phyloP scores from a whole-genome alignment of 306 rosid species.

The Dryas alaskensis region DNA sequence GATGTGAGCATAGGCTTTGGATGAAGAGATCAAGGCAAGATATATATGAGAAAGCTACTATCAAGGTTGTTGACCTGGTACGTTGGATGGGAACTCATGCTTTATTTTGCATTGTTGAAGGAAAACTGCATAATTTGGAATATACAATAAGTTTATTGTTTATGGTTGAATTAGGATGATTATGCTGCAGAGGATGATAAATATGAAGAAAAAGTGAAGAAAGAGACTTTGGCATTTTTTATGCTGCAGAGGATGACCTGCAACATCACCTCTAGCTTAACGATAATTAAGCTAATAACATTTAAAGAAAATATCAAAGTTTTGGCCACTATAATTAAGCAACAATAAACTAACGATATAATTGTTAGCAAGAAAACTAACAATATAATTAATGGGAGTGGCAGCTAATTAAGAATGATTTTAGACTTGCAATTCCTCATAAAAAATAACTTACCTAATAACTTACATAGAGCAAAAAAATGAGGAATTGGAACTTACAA shows the following conservation, averaged over 20 bases:
- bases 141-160: conserved; percentile 18
- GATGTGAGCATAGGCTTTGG: conserved; percentile 51
- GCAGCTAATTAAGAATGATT: no score
- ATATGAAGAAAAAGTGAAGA: conserved; percentile 72
- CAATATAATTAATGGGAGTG: no score
- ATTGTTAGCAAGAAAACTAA: no score
- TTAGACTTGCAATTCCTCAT: no score
- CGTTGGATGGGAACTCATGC: conserved; percentile 21
- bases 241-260: conserved; percentile 28
- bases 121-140: conserved; percentile 15
- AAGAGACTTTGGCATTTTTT: conserved; percentile 71
- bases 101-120: conserved; percentile 14
- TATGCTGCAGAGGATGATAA: conserved; percentile 69
- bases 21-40: conserved; percentile 81
- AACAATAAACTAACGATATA: no score
- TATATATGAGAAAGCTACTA: conserved; percentile 59
- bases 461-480: no score
- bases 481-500: no score
- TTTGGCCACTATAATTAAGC: no score
- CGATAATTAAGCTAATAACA: no score
- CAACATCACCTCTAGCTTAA: no score
- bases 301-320: no score
- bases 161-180: conserved; percentile 60
- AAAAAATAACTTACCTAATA: no score
- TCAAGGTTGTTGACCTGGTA: conserved; percentile 86